Base-by-base conservation (phyloP, 176 grass and related monocot genomes). In the Hyparrhenia diplandra region DNA sequence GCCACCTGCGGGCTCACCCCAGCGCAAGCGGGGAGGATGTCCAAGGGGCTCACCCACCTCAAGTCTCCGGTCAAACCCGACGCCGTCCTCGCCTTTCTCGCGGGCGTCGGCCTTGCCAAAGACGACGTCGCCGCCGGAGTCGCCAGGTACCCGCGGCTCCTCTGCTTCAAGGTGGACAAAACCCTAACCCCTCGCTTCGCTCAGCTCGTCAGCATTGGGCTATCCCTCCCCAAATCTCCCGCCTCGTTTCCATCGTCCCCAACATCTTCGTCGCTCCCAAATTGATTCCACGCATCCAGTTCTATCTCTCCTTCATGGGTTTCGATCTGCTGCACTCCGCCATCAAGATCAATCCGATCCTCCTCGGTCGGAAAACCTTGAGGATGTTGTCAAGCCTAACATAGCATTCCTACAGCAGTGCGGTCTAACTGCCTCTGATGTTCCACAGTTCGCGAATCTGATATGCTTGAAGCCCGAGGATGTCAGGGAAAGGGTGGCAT, bases 1-100 rank as follows among this genome's bases (percentile, higher is more conserved):
- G n/a, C 31, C 73, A 54, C 27, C 35, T 90, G 76, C 66, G 67
- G 84, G 29, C 72, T 87, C 61, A 83, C 84, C 1, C 57, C 14
- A 3, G 23, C 80, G 6, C 60, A 78, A 10, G 84, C 84, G 55
- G 10, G n/a, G 8, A 12, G 25, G 52, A 34, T 54, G 1, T 76
- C 73, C 52, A 75, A 59, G 12, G 0, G 4, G 3, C 21, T 75
- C 32, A 13, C 51, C 51, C 51, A 59, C 51, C 32, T 75, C 52
- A 75, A 39, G 21, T 25, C 12, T 14, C 73, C 52, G 1, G 20
- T 12, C 1, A 59, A 59, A 0, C 21, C 73, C 2, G 52, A 75
- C 2, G 52, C 52, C 13, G 73, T 59, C 31, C 52, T 58, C 4
- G 32, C 73, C n/a, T 59, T 59, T 13, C 52, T 75, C 52, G 5